Base-by-base conservation (phyloP, 2,329 filamentous ascomycete genomes). In the Xylariaceae sp. region DNA sequence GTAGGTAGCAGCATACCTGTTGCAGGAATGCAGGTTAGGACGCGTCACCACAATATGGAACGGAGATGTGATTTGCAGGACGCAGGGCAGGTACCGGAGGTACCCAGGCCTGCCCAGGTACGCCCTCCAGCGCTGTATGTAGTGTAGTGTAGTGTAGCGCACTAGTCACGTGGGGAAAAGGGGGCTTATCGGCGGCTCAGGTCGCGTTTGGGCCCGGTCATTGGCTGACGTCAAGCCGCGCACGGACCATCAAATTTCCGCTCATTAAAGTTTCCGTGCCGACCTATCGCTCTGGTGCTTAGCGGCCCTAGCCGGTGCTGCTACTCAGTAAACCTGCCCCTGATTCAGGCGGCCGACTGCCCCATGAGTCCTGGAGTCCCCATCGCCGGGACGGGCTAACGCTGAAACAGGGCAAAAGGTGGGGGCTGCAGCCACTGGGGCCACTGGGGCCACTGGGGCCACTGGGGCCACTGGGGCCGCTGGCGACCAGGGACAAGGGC, bases 181-280 rank as follows among this genome's bases (percentile, higher is more conserved):
- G 54, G 57, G 57, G 57, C 54, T 59, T 57, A 59, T 59, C 54
- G 45, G 51, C 34, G 45, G 51, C 36, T 12, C 45, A 46, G 36
- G 51, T 43, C 40, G 34, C 41, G 21, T 32, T 26, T 12, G 34
- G 32, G 18, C 13, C 13, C 32, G 13, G 21, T 26, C 19, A 54
- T 56, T 44, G 47, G 40, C 45, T 49, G 48, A 49, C 51, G 54
- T 54, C 50, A 46, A 51, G 43, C 21, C 43, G 51, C 44, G 18
- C 40, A 47, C 13, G 48, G 54, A 18, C 44, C 51, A 59, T 55
- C 57, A 36, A 59, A 59, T 59, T 59, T 59, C 57, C 52, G 49
- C 51, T 57, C 6, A 59, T 59, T 48, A 51, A 55, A n/a, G 32
- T 53, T 53, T 53, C 49, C 52, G 32, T 34, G 9, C 32, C 32